Percentiles rank a stretch among this genome's conserved stretches.
Evolutionary conservation across 179 eudicot genomes (phyloP).

Genomic region (Spinacia oleracea): DNA sequence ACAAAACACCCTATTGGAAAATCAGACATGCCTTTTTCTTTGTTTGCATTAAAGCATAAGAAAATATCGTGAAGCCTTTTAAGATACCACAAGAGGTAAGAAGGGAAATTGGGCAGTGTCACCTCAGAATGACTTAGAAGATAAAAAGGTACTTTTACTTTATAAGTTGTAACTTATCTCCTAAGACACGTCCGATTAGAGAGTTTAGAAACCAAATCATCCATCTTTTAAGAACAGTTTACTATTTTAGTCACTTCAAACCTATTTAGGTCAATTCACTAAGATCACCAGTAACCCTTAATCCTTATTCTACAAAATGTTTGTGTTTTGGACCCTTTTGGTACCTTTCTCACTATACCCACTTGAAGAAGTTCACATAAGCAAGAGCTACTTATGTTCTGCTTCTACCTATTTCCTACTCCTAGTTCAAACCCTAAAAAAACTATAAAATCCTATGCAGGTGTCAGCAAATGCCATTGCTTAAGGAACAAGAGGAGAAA

Average conservation of each 20-base stretch:
- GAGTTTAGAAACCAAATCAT: not conserved
- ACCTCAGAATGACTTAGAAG: not conserved
- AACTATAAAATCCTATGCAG: not conserved
- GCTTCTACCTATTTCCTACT: not conserved
- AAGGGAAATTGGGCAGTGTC: not conserved
- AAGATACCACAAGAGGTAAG: not conserved
- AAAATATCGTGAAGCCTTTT: not conserved
- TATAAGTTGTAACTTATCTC: not conserved
- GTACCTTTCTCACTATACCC: not conserved
- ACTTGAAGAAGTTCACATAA: not conserved
- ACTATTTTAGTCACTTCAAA: not conserved
- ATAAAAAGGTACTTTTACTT: not conserved
- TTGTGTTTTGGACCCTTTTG: not conserved
- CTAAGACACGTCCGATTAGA: not conserved
- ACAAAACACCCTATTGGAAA: not conserved
- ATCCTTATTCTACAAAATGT: not conserved
- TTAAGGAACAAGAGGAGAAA: not conserved
- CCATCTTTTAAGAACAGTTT: conserved; percentile 1
- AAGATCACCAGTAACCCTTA: not conserved
- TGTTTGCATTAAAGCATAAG: not conserved
- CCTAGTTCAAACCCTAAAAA: not conserved
- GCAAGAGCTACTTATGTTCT: not conserved
- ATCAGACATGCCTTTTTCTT: not conserved
- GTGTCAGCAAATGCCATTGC: not conserved
- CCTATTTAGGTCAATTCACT: too few species aligned